These are phyloP conservation scores for Penicillium coffeae DNA, from an alignment of 495 filamentous ascomycete species.

Conservation along the genomic window DNA sequence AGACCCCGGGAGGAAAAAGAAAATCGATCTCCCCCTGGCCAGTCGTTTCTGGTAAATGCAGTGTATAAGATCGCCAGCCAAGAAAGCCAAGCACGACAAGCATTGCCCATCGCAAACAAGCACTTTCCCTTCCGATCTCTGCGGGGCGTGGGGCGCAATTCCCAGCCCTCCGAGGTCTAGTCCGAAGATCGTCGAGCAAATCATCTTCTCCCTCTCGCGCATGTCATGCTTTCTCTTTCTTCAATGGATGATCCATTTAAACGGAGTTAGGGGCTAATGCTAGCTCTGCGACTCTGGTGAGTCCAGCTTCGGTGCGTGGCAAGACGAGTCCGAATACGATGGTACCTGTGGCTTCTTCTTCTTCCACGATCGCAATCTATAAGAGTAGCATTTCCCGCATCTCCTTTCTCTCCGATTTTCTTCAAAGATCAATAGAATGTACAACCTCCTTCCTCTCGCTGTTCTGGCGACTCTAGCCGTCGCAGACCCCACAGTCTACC, in stretches of 20 bases:
- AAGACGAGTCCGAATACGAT: no score
- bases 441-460: conserved; percentile 8
- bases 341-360: no score
- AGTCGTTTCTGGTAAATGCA: no score
- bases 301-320: no score
- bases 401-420: not conserved
- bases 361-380: not conserved
- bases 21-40: no score
- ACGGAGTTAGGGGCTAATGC: not conserved
- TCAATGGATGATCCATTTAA: conserved; percentile 7
- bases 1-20: no score
- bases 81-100: not conserved
- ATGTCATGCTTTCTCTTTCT: conserved; percentile 9
- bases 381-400: not conserved
- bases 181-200: conserved; percentile 12
- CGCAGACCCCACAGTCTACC: conserved; percentile 42
- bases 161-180: not conserved
- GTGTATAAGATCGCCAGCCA: not conserved
- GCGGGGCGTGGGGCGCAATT: conserved; percentile 5
- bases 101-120: not conserved
- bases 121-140: not conserved
- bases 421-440: conserved; percentile 4
- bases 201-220: conserved; percentile 2
- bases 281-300: no score
- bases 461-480: conserved; percentile 19